These are phyloP conservation scores for Quercus rubra DNA, from an alignment of 306 rosid species.

Conservation along the genomic window DNA sequence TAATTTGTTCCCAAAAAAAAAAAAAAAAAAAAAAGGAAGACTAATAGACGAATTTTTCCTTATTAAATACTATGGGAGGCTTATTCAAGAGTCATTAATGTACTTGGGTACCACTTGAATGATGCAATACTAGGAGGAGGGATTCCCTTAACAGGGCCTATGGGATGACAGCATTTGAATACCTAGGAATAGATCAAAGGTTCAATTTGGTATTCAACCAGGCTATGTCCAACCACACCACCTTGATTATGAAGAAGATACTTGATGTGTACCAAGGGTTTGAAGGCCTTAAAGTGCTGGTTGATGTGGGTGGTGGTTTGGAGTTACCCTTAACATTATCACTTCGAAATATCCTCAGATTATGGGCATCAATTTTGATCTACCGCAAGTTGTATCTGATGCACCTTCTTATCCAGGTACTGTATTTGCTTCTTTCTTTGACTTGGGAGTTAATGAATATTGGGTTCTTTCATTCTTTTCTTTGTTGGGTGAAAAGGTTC, in stretches of 20 bases:
- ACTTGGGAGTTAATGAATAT: not conserved
- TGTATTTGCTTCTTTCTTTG: not conserved
- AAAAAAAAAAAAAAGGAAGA: no score
- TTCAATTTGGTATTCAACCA: slow-evolving; percentile 21
- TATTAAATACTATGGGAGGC: not conserved
- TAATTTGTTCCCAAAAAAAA: no score
- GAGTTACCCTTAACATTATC: slow-evolving; percentile 20
- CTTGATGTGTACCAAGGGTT: slow-evolving; percentile 22
- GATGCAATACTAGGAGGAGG: slow-evolving; percentile 23
- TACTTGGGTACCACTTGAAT: slow-evolving; percentile 18
- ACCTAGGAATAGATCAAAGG: slow-evolving; percentile 7
- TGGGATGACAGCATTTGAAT: slow-evolving; percentile 20
- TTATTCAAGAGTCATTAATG: not conserved
- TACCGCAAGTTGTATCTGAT: slow-evolving; percentile 9
- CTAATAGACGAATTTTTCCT: not conserved
- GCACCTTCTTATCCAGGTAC: slow-evolving; percentile 20
- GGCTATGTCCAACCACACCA: slow-evolving; percentile 26
- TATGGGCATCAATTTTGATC: slow-evolving; percentile 15
- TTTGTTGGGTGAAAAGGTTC: no score
- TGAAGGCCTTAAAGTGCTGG: slow-evolving; percentile 12
- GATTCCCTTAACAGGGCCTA: slow-evolving; percentile 15
- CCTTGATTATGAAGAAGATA: slow-evolving; percentile 18
- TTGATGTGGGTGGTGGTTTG: slow-evolving; percentile 25
- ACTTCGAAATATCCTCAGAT: slow-evolving; percentile 9
- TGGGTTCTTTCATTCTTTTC: not conserved